Percentiles rank a stretch among this genome's conserved stretches.
Conservation (phyloP, 331 rosid genomes). For the Acacia concinna region DNA sequence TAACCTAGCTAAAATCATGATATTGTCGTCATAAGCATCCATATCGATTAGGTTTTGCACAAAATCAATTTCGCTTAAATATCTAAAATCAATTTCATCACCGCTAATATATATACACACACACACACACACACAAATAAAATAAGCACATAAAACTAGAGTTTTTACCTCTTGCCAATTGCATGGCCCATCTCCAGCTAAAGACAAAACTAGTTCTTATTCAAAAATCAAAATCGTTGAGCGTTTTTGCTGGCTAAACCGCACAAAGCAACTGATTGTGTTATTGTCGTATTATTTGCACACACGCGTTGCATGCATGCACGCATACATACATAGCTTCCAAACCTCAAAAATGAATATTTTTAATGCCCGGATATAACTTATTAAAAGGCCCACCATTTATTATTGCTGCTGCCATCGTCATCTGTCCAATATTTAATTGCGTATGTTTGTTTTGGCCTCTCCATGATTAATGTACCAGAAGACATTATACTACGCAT, state of each 20-base stretch:
- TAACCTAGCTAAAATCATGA: too few species aligned
- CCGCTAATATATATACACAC: too few species aligned
- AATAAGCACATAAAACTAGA: background rate
- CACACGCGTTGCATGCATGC: background rate
- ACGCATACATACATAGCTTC: conserved; percentile 16
- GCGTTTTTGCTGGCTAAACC: background rate
- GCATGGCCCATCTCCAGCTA: conserved; percentile 28
- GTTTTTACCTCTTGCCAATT: conserved; percentile 4
- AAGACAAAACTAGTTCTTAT: background rate
- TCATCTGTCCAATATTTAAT: background rate
- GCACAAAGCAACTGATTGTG: background rate
- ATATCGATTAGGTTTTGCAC: too few species aligned
- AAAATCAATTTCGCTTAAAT: too few species aligned
- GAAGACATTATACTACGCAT: background rate
- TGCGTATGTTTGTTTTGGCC: background rate
- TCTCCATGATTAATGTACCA: background rate
- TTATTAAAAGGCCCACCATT: background rate
- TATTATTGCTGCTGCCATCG: background rate
- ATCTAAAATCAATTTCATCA: too few species aligned
- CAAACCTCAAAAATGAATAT: background rate
- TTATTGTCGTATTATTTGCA: background rate
- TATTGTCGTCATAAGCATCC: too few species aligned
- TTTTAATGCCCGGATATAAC: too few species aligned
- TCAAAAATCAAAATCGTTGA: background rate
- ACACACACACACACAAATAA: too few species aligned